Base-by-base conservation (phyloP, 169 alveolate species). In the Plasmodium coatneyi region DNA sequence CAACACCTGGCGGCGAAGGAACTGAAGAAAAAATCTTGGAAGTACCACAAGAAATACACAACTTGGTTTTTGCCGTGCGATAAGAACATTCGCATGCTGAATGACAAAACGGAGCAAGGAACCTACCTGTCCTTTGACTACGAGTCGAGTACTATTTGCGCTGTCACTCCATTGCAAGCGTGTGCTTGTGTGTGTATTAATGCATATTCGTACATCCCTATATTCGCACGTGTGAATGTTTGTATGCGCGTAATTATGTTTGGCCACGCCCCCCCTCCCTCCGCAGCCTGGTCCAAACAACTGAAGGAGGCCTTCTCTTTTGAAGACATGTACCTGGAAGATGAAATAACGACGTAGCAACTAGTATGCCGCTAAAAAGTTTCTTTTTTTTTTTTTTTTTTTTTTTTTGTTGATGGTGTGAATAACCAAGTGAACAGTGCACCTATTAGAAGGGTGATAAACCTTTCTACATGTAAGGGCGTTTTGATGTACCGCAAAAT, bases 1-100 rank as follows among this genome's bases (percentile, higher is more conserved):
- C 97, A 95, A 70, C 92, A 93, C 52, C 71, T 95, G 72, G 97
- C 97, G 2, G 95, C 96, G 41, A 83, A 71, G 56, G 96, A 95
- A 79, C 78, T 95, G 60, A 81, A 76, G 54, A 82, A 89, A 25
- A 66, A 92, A 71, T 87, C 95, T 14, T 95, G 97, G 97, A 92
- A 96, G 34, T 93, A 82, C 72, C 97, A 95, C 92, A 89, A 79
- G 46, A 91, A 94, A 52, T 93, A 93, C 54, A 71, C 71, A 56
- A 49, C 95, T n/a, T 95, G 97, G 97, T 92, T 93, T 80, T 74
- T 92, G 82, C 95, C 96, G 56, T 39, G 92, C 25, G 92, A 82
- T 34, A 74, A 76, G 39, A 80, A 71, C 36, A 70, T 80, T 22
- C 54, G 80, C 25, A 19, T 81, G 72, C 25, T 71, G 72, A 92